Evolutionary conservation across 2,329 filamentous ascomycete species (phyloP), one percentile per base, ranked within the genome.

Genomic region (Reticulascus tulasneorum): DNA sequence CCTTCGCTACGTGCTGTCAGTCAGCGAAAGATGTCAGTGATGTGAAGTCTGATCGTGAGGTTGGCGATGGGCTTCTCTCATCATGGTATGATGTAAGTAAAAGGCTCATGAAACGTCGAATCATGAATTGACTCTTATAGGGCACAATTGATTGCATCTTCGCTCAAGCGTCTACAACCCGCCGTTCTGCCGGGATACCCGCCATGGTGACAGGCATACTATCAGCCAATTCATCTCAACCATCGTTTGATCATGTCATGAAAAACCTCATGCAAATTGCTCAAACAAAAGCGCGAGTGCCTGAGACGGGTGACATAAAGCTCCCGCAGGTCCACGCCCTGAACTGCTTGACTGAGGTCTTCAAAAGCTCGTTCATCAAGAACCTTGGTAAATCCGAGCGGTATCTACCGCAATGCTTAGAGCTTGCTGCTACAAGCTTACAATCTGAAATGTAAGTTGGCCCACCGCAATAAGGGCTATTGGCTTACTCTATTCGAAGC

Each of bases 311-410:
- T 39, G 77, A 73, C 20, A 75, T 74, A 3, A 82, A 84, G 25
- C 64, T 97, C 5, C 84, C 89, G 1, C 91, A 98, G 59, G 93
- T 98, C 0, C 93, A 98, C 58, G 89, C 93, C 0, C 75, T 95
- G 54, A 98, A 98, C 56, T 95, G 86, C 42, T 67, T 98, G 38
- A 93, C 93, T 54, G 89, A 94, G 46, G 82, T 95, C 3, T 93
- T 96, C 60, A 91, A 86, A 38, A 89, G 83, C 47, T 87, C 88
- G 0, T 77, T 79, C 32, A 70, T 97, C 13, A 72, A 86, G 0
- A 77, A 79, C 22, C 71, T 95, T 15, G 76, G 86, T 19, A 74
- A 75, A 35, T 85, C 87, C 0, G 87, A 94, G 50, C 67, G 69
- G 1, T 84, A 89, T 48, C 71, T 96, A 7, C 80, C 85, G 8